Conservation (phyloP, 75 land plant genomes). For the Larix kaempferi region DNA sequence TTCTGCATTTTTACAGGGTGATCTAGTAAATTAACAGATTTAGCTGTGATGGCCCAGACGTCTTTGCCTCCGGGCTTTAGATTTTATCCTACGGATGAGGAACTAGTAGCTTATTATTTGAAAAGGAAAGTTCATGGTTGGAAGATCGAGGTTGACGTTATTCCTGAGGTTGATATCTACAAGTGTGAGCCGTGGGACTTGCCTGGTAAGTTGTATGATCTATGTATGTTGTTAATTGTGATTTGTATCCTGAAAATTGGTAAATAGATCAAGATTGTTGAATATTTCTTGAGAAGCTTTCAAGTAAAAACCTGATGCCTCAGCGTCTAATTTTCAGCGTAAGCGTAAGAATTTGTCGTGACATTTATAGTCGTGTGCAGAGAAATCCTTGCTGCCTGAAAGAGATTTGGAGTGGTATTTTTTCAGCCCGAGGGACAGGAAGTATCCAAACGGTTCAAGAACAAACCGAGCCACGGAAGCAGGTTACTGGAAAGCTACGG, state of each 20-base stretch:
- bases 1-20: too few species aligned
- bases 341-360: too few species aligned
- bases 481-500: slow-evolving; percentile 80
- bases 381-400: background rate
- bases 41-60: background rate
- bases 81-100: slow-evolving; percentile 36
- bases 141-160: slow-evolving; percentile 16
- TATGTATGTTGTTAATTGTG: background rate
- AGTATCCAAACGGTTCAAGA: slow-evolving; percentile 65
- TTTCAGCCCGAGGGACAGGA: slow-evolving; percentile 52
- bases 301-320: too few species aligned
- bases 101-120: slow-evolving; percentile 29
- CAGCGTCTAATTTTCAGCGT: too few species aligned
- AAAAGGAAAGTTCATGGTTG: slow-evolving; percentile 18
- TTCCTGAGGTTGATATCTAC: slow-evolving; percentile 17
- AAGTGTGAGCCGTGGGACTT: slow-evolving; percentile 23
- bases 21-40: too few species aligned
- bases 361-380: background rate
- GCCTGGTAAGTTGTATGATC: slow-evolving; percentile 1
- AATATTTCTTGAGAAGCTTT: too few species aligned
- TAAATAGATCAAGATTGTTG: too few species aligned
- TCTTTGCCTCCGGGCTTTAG: slow-evolving; percentile 29
- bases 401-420: slow-evolving; percentile 51
- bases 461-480: slow-evolving; percentile 58
- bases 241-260: too few species aligned